Conservation (phyloP, 208 protist species). For the Balamuthia mandrillaris region DNA sequence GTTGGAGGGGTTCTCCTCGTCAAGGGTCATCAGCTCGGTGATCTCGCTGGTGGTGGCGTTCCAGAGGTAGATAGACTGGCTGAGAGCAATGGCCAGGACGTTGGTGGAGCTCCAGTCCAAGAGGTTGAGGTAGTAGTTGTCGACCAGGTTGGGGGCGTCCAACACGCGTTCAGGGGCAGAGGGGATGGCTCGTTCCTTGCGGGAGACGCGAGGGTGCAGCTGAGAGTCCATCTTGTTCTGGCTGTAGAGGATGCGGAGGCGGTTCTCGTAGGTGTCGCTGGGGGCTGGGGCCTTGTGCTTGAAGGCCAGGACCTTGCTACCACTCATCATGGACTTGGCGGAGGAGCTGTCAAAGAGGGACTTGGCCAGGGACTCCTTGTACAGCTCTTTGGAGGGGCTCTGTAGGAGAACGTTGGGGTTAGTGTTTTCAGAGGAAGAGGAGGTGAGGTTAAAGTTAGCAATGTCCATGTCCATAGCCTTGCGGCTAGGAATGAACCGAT, state of each 20-base stretch:
- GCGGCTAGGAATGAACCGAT: constrained; percentile 78
- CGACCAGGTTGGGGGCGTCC: constrained; percentile 94
- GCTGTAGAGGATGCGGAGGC: constrained; percentile 75
- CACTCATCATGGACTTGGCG: constrained; percentile 15
- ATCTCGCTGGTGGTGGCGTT: constrained; percentile 89
- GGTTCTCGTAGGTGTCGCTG: constrained; percentile 57
- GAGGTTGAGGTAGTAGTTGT: constrained; percentile 99
- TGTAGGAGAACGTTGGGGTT: background rate
- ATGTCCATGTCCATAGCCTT: constrained; percentile 69
- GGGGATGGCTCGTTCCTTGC: constrained; percentile 34
- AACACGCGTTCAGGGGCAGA: constrained; percentile 84
- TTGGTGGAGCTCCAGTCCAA: constrained; percentile 93
- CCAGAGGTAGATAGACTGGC: constrained; percentile 94
- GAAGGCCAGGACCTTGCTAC: constrained; percentile 79
- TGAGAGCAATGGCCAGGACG: constrained; percentile 93
- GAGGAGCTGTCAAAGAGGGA: constrained; percentile 31
- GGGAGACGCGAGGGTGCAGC: constrained; percentile 30
- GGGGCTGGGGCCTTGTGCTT: constrained; percentile 76
- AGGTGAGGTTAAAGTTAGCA: constrained; percentile 62
- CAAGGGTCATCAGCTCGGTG: constrained; percentile 76
- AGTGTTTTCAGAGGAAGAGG: constrained; percentile 42
- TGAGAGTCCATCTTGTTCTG: constrained; percentile 46
- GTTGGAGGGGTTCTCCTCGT: constrained; percentile 60
- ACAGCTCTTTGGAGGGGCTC: constrained; percentile 52
- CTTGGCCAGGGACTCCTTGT: constrained; percentile 49